These are phyloP conservation scores for Dimocarpus longan DNA, from an alignment of 345 rosid species.

Conservation along the genomic window DNA sequence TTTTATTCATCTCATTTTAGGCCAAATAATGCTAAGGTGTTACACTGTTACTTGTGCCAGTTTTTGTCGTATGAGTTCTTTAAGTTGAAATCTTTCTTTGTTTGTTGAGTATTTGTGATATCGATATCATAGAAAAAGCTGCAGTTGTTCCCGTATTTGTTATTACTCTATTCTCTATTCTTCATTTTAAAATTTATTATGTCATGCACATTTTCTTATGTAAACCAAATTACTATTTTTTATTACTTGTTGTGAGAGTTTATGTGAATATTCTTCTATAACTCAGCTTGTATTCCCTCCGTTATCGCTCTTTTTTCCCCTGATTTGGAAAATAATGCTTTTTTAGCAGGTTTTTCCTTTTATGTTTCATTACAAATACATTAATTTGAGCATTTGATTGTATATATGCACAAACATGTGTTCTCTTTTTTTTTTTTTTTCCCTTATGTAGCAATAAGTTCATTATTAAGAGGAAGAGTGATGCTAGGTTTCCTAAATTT, in stretches of 20 bases:
- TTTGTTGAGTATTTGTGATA: not conserved
- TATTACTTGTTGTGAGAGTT: not conserved
- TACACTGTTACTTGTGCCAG: not conserved
- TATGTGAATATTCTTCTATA: not conserved
- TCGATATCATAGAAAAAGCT: not conserved
- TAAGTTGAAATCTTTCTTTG: not conserved
- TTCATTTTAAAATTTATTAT: not conserved
- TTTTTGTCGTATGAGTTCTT: not conserved
- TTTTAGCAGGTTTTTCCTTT: not conserved
- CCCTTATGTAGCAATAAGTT: not conserved
- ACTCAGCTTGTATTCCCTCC: not conserved
- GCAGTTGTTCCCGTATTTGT: not conserved
- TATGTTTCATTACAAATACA: not conserved
- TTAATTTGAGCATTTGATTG: not conserved
- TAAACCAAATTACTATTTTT: not conserved
- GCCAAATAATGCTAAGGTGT: not conserved
- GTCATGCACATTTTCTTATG: not conserved
- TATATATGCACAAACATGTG: not conserved
- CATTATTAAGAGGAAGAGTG: not conserved
- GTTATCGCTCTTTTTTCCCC: not conserved
- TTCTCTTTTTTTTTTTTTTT: not conserved
- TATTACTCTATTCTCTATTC: too few species aligned
- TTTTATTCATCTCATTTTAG: not conserved
- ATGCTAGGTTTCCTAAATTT: too few species aligned
- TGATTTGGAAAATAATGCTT: not conserved